phyloP scores from a whole-genome alignment of 371 early-diverging fungal species.

The Conidiobolus incongruus region DNA sequence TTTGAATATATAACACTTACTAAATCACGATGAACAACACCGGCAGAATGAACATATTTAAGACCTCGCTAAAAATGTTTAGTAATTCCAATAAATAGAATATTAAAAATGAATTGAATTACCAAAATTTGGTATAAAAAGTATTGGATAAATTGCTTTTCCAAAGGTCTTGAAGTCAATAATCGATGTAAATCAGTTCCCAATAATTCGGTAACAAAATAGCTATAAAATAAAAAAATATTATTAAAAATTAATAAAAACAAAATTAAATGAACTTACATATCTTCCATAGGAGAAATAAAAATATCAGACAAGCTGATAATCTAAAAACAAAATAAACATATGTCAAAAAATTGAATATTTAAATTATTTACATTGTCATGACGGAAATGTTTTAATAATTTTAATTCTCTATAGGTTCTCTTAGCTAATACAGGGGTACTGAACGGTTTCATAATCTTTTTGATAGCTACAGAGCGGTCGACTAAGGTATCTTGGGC shows the following conservation, averaged over 20 bases:
- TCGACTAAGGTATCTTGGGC: constrained; percentile 64
- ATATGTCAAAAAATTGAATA: neutral
- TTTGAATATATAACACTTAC: constrained; percentile 12
- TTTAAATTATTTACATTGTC: constrained; percentile 35
- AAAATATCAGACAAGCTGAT: constrained; percentile 73
- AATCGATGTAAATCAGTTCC: constrained; percentile 86
- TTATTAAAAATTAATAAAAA: neutral
- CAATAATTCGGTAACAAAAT: constrained; percentile 83
- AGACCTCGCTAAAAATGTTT: constrained; percentile 34
- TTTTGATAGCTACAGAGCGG: constrained; percentile 80
- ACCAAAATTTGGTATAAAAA: constrained; percentile 85
- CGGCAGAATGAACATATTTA: constrained; percentile 86
- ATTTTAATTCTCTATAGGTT: constrained; percentile 78
- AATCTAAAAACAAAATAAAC: constrained; percentile 19
- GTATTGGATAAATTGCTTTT: constrained; percentile 87
- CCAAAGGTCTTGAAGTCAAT: constrained; percentile 63
- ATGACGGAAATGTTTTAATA: constrained; percentile 70
- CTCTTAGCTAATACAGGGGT: constrained; percentile 82
- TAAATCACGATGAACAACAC: constrained; percentile 86
- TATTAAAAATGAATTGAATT: constrained; percentile 6
- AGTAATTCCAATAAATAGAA: constrained; percentile 1
- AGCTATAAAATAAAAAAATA: constrained; percentile 17
- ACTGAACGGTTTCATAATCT: constrained; percentile 83
- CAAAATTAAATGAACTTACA: constrained; percentile 20
- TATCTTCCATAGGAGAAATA: constrained; percentile 76